These are phyloP conservation scores for Ophiostoma fasciatum DNA, from an alignment of 2,329 filamentous ascomycete genomes.

Conservation along the genomic window DNA sequence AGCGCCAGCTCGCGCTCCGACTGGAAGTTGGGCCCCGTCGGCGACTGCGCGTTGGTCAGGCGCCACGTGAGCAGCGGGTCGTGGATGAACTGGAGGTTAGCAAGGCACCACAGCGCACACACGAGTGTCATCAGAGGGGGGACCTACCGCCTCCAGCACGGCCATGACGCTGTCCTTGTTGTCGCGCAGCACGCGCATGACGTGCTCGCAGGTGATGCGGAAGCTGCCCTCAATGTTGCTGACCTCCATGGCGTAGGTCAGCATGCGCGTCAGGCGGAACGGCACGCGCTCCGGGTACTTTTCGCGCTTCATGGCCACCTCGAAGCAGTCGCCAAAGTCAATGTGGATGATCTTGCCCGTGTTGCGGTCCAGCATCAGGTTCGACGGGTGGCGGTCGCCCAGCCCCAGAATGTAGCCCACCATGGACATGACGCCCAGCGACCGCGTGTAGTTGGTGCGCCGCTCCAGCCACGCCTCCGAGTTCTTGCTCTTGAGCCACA, in stretches of 20 bases:
- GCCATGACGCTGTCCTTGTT: conserved; percentile 99
- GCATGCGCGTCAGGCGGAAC: conserved; percentile 95
- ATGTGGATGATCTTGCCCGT: conserved; percentile 98
- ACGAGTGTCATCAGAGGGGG: background rate
- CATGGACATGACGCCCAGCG: conserved; percentile 99
- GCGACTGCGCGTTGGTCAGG: conserved; percentile 50
- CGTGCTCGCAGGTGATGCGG: conserved; percentile 93
- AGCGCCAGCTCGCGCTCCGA: conserved; percentile 43
- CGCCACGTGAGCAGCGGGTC: conserved; percentile 98
- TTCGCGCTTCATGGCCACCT: conserved; percentile 98
- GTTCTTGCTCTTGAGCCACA: conserved; percentile 98
- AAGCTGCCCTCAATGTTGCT: conserved; percentile 99
- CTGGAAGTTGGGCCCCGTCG: conserved; percentile 51
- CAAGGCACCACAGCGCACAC: background rate
- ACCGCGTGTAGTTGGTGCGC: conserved; percentile 96
- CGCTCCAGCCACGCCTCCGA: conserved; percentile 96
- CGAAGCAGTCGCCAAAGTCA: conserved; percentile 98
- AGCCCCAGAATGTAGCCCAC: conserved; percentile 98
- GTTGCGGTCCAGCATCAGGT: conserved; percentile 89
- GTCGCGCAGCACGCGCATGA: conserved; percentile 89
- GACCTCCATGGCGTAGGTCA: conserved; percentile 99
- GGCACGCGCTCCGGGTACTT: conserved; percentile 97
- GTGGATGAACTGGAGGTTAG: conserved; percentile 68
- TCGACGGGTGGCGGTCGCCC: conserved; percentile 92
- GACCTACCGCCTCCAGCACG: conserved; percentile 81